Percentiles rank a stretch among this genome's conserved stretches.
phyloP scores from a whole-genome alignment of 139 green algal species.

The Astrephomene gubernaculifera region DNA sequence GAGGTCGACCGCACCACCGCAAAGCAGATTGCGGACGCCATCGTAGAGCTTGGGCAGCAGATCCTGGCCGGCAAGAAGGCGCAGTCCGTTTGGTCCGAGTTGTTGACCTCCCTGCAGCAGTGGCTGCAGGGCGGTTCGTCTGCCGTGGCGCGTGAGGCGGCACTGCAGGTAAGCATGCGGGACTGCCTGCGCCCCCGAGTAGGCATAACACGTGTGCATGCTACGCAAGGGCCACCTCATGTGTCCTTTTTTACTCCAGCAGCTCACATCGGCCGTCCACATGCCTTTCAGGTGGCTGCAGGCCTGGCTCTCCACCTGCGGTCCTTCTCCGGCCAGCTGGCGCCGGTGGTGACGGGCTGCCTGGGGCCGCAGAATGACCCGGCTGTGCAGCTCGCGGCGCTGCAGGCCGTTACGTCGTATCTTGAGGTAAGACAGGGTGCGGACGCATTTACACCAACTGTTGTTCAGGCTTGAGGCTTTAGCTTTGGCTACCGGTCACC shows the following conservation, averaged over 20 bases:
- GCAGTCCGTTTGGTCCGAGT: neutral
- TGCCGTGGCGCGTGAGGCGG: neutral
- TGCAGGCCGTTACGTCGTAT: constrained; percentile 4
- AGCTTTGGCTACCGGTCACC: too few relatives aligned
- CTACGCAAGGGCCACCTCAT: too few relatives aligned
- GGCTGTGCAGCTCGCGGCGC: constrained; percentile 20
- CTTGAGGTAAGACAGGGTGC: neutral
- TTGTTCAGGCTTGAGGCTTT: too few relatives aligned
- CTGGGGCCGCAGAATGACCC: neutral
- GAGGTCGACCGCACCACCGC: constrained; percentile 44
- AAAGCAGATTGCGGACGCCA: constrained; percentile 31
- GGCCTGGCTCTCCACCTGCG: constrained; percentile 72
- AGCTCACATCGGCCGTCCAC: too few relatives aligned
- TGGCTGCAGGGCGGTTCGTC: neutral
- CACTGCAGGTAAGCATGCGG: constrained; percentile 20
- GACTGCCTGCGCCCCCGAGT: too few relatives aligned
- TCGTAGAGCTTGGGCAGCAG: neutral
- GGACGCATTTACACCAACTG: too few relatives aligned
- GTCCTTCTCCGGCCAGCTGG: constrained; percentile 27
- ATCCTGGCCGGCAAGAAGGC: neutral
- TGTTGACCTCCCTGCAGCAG: neutral
- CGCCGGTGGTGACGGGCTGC: constrained; percentile 1
- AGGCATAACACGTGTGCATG: too few relatives aligned
- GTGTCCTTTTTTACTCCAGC: too few relatives aligned
- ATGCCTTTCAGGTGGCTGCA: constrained; percentile 67